These are phyloP conservation scores for Gossypium rotundifolium DNA, from an alignment of 345 rosid species.

Conservation along the genomic window DNA sequence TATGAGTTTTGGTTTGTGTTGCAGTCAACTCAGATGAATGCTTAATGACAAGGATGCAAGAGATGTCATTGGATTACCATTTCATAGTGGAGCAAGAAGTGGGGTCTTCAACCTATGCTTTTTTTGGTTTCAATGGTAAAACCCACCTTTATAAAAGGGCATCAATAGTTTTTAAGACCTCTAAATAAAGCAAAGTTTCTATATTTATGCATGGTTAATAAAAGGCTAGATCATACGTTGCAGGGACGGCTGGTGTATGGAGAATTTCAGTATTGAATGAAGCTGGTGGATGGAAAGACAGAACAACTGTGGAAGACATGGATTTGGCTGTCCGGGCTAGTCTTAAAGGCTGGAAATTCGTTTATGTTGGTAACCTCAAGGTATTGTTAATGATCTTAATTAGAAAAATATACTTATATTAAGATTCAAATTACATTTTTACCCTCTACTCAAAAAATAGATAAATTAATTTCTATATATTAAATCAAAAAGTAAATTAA, in stretches of 20 bases:
- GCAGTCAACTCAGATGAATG: slow-evolving; percentile 65
- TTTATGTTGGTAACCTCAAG: slow-evolving; percentile 54
- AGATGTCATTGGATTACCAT: slow-evolving; percentile 66
- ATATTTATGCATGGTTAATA: background rate
- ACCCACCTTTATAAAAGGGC: background rate
- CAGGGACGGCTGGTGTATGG: slow-evolving; percentile 96
- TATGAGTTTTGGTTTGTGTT: slow-evolving; percentile 2
- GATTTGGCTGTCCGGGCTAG: slow-evolving; percentile 84
- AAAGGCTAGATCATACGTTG: background rate
- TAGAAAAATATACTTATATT: no score
- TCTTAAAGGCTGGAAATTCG: slow-evolving; percentile 75
- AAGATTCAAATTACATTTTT: no score
- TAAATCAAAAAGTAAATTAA: no score
- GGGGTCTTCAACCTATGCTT: slow-evolving; percentile 56
- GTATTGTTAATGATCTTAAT: slow-evolving; percentile 11
- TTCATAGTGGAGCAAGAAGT: slow-evolving; percentile 58
- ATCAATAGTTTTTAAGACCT: background rate
- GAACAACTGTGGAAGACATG: slow-evolving; percentile 92
- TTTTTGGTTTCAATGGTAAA: slow-evolving; percentile 70
- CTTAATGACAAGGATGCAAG: slow-evolving; percentile 71
- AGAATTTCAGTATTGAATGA: slow-evolving; percentile 66
- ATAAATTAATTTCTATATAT: no score
- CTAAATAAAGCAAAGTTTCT: background rate
- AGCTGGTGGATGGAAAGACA: slow-evolving; percentile 92
- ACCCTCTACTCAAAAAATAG: no score